Evolutionary conservation across 257 asterid genomes (phyloP).

Genomic region (Jasminum sambac): DNA sequence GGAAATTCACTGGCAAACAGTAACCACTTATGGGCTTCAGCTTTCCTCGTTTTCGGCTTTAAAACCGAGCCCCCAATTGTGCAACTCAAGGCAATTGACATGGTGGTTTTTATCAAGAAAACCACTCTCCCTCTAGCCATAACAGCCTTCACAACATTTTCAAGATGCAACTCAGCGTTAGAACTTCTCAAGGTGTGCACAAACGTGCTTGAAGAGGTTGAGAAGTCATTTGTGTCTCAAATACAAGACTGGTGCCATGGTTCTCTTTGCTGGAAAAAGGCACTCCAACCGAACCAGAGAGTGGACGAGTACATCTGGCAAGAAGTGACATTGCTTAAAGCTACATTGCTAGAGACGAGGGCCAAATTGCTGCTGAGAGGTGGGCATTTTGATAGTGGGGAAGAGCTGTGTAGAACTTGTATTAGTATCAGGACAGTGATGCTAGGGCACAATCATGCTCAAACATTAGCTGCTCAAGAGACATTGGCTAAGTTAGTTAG

Average conservation of each 20-base stretch:
- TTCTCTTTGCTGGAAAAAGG: constrained; percentile 81
- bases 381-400: constrained; percentile 72
- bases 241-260: constrained; percentile 83
- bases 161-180: constrained; percentile 75
- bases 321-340: constrained; percentile 69
- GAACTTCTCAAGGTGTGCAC: constrained; percentile 91
- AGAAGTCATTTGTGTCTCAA: constrained; percentile 81
- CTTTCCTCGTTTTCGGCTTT: constrained; percentile 67
- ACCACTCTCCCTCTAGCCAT: constrained; percentile 76
- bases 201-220: constrained; percentile 80
- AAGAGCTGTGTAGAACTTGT: constrained; percentile 77
- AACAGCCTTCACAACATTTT: constrained; percentile 56
- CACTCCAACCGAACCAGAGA: constrained; percentile 51
- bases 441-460: constrained; percentile 81
- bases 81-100: constrained; percentile 58
- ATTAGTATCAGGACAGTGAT: constrained; percentile 83
- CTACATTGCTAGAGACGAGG: constrained; percentile 67
- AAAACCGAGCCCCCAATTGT: constrained; percentile 66
- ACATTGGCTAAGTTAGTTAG: constrained; percentile 78
- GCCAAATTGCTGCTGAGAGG: constrained; percentile 76
- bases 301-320: constrained; percentile 78
- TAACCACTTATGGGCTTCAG: constrained; percentile 83
- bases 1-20: constrained; percentile 44
- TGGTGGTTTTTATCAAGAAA: constrained; percentile 2
- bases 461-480: constrained; percentile 84